Percentiles rank a stretch among this genome's conserved stretches.
Conservation (phyloP, 352 stramenopile species). For the Globisporangium recalcitrans region DNA sequence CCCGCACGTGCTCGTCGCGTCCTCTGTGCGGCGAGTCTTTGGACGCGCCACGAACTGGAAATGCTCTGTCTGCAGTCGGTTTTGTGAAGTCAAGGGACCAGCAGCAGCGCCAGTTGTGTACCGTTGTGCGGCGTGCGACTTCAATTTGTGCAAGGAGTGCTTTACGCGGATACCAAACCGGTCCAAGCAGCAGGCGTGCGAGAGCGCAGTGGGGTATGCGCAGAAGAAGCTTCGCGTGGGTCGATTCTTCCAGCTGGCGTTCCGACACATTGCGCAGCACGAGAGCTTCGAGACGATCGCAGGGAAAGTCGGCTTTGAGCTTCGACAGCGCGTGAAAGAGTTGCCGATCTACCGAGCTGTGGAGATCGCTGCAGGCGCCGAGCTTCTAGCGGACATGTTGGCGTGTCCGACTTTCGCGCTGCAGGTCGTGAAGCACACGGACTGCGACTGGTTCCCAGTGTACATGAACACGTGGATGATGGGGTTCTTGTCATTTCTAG, state of each 20-base stretch:
- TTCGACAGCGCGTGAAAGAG: constrained; percentile 46
- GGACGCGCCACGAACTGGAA: constrained; percentile 26
- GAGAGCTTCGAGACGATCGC: constrained; percentile 21
- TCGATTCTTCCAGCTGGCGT: constrained; percentile 35
- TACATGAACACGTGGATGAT: constrained; percentile 48
- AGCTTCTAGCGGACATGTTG: constrained; percentile 47
- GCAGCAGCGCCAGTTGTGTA: constrained; percentile 25
- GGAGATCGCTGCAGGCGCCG: constrained; percentile 29
- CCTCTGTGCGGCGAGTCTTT: constrained; percentile 29
- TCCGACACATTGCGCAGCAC: constrained; percentile 20
- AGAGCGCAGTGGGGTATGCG: not conserved
- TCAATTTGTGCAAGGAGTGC: constrained; percentile 53
- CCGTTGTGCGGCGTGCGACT: constrained; percentile 50
- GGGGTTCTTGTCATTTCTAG: constrained; percentile 37
- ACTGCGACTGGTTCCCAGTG: constrained; percentile 35
- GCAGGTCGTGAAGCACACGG: constrained; percentile 28
- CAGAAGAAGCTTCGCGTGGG: constrained; percentile 12
- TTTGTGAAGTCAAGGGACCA: constrained; percentile 19
- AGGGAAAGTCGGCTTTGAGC: constrained; percentile 36
- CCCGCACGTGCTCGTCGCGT: constrained; percentile 32
- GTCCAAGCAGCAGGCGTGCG: not conserved
- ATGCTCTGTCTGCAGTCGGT: constrained; percentile 36
- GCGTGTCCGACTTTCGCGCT: constrained; percentile 28
- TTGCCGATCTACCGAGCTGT: constrained; percentile 45
- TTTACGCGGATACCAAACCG: constrained; percentile 63